These are phyloP conservation scores for Wilhelminamyces savonicus DNA, from an alignment of 805 yeast genomes.

Conservation along the genomic window DNA sequence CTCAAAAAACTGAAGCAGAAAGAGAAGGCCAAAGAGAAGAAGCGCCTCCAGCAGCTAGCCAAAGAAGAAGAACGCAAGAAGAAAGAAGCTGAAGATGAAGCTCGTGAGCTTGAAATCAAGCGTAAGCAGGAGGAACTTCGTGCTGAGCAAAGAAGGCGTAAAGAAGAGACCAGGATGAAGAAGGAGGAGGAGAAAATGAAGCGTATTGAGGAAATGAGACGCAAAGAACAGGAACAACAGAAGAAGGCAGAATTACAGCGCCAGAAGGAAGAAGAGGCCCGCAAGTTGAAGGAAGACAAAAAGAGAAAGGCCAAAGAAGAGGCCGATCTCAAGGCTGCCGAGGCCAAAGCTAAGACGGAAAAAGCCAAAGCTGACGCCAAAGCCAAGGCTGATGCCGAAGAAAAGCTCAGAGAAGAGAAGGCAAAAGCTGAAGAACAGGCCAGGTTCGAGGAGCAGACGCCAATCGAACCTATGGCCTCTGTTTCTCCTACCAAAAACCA, in stretches of 20 bases:
- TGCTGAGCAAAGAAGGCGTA: constrained; percentile 32
- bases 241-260: constrained; percentile 24
- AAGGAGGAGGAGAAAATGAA: constrained; percentile 46
- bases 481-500: constrained; percentile 9
- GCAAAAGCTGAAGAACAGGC: too few species aligned
- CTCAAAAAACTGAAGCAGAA: constrained; percentile 58
- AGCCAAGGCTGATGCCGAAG: constrained; percentile 5
- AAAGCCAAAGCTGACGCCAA: constrained; percentile 10
- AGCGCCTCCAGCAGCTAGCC: constrained; percentile 52
- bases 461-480: too few species aligned
- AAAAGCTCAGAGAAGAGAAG: constrained; percentile 1
- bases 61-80: constrained; percentile 55
- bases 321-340: constrained; percentile 7
- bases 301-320: constrained; percentile 10
- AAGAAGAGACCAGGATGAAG: constrained; percentile 32
- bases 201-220: constrained; percentile 28
- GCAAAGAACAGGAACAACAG: constrained; percentile 26
- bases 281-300: constrained; percentile 17
- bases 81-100: constrained; percentile 48
- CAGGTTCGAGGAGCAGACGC: too few species aligned
- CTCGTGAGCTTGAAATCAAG: constrained; percentile 20
- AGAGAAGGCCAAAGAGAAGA: constrained; percentile 69
- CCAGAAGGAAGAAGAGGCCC: constrained; percentile 22
- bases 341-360: constrained; percentile 14
- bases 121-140: constrained; percentile 27